Evolutionary conservation across 768 basidiomycete genomes (phyloP).

Genomic region (Calocybe indica): DNA sequence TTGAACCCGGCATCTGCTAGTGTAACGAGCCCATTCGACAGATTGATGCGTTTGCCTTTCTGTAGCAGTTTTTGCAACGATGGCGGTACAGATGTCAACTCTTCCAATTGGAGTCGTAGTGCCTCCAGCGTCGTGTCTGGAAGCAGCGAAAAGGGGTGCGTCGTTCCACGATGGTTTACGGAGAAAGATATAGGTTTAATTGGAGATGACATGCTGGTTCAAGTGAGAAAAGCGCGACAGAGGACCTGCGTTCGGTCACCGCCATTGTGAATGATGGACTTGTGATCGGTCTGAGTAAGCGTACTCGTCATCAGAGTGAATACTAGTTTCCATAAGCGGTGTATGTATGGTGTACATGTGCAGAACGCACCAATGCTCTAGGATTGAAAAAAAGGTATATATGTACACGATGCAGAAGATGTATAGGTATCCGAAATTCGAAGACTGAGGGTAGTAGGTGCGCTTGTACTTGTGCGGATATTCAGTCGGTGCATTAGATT

Average conservation of each 20-base stretch:
- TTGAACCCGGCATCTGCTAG: constrained; percentile 47
- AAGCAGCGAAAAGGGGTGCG: constrained; percentile 42
- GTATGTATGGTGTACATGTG: not conserved
- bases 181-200: constrained; percentile 11
- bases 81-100: constrained; percentile 62
- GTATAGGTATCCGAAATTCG: not conserved
- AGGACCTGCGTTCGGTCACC: not conserved
- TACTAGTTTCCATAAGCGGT: not conserved
- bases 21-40: constrained; percentile 18
- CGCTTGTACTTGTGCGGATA: too few relatives aligned
- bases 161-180: constrained; percentile 43
- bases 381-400: not conserved
- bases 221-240: not conserved
- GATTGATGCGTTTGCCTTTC: constrained; percentile 53
- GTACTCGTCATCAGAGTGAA: not conserved
- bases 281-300: constrained; percentile 1
- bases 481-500: too few relatives aligned
- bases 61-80: constrained; percentile 66
- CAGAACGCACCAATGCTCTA: not conserved
- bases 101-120: constrained; percentile 48
- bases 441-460: too few relatives aligned
- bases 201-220: constrained; percentile 8
- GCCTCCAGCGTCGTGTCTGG: constrained; percentile 43
- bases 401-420: not conserved
- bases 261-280: not conserved